Conservation (phyloP, 202 grass and related monocot genomes). For the Carex sylvatica region DNA sequence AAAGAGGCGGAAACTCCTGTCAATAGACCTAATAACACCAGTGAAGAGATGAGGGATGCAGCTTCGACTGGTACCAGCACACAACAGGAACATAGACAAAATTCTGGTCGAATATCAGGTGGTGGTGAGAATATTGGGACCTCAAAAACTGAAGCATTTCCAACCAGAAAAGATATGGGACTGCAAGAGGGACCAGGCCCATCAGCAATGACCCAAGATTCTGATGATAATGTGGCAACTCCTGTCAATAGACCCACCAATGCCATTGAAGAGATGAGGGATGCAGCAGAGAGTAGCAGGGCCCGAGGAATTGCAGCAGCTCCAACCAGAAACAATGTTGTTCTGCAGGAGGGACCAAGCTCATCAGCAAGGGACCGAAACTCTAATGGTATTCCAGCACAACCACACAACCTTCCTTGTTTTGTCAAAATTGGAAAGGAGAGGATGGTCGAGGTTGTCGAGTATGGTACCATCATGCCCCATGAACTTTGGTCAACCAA, state of each 20-base stretch:
- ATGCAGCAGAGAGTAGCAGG: not conserved
- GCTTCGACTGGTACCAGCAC: not conserved
- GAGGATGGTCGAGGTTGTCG: conserved; percentile 23
- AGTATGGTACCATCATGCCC: conserved; percentile 37
- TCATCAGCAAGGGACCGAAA: conserved; percentile 3
- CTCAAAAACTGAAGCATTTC: not conserved
- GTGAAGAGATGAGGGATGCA: not conserved
- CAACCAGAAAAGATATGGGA: conserved; percentile 8
- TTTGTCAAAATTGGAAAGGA: conserved; percentile 28
- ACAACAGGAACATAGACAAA: not conserved
- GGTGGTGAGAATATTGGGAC: not conserved
- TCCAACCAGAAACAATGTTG: conserved; percentile 9
- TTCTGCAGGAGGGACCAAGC: not conserved
- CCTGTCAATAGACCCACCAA: not conserved
- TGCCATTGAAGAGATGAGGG: not conserved
- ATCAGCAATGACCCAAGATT: not conserved
- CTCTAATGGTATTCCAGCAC: conserved; percentile 15
- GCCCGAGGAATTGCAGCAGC: not conserved
- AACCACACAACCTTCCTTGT: conserved; percentile 3
- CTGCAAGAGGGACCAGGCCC: not conserved
- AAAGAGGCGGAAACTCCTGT: not conserved
- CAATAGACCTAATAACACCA: not conserved
- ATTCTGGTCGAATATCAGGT: not conserved
- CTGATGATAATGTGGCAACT: not conserved
- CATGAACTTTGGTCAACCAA: conserved; percentile 35